phyloP scores from a whole-genome alignment of 2,329 filamentous ascomycete species.

The Botryotinia convoluta region DNA sequence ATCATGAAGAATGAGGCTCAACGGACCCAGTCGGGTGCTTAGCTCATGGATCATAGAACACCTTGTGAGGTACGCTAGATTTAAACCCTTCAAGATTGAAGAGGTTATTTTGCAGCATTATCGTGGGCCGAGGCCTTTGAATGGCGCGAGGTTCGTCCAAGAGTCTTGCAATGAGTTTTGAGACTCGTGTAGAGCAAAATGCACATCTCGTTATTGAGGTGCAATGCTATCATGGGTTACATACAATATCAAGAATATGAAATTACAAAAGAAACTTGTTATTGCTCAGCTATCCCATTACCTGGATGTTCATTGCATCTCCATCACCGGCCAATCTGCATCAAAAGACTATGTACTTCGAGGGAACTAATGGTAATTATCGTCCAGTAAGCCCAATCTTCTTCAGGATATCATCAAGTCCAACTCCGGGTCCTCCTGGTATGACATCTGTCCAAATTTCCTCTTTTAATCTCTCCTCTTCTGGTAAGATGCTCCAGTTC shows the following conservation, averaged over 20 bases:
- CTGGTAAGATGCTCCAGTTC: constrained; percentile 74
- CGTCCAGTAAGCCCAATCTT: constrained; percentile 42
- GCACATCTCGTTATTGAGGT: background rate
- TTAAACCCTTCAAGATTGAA: background rate
- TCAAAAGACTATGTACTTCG: background rate
- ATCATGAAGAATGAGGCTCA: background rate
- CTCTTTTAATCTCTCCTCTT: constrained; percentile 56
- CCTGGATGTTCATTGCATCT: background rate
- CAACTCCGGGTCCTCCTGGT: constrained; percentile 59
- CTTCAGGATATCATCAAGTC: constrained; percentile 63
- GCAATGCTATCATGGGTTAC: background rate
- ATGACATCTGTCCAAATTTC: constrained; percentile 68
- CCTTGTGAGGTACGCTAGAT: constrained; percentile 6
- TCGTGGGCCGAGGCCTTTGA: background rate
- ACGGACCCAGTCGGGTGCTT: background rate
- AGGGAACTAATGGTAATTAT: constrained; percentile 1
- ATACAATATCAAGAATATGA: background rate
- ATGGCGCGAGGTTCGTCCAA: background rate
- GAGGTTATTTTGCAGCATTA: background rate
- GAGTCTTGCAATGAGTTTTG: background rate
- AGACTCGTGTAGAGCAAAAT: background rate
- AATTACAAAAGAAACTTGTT: background rate
- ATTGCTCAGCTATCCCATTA: constrained; percentile 8
- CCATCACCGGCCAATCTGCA: background rate
- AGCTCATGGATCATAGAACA: background rate